Base-by-base conservation (phyloP, 2,329 filamentous ascomycete genomes). In the Shiraia sp. region DNA sequence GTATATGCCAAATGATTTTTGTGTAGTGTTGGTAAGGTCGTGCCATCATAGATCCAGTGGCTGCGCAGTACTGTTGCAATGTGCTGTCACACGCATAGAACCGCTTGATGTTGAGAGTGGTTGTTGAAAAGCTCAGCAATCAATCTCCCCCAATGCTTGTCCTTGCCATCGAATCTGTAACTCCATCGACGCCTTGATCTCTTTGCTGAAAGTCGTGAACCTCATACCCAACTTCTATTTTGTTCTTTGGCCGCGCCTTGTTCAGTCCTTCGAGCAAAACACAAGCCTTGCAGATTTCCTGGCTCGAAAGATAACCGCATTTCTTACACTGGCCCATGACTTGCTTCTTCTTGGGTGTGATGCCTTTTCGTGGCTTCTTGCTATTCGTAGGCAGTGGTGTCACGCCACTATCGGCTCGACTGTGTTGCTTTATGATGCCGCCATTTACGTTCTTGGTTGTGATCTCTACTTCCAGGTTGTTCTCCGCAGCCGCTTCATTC, bases 281-380 rank as follows among this genome's bases (percentile, higher is more conserved):
- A 66, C 93, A 99, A 0, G 93, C 93, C 71, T 99, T 95, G 72
- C 93, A 99, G 27, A 96, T 82, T 22, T 82, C 81, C 69, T 99
- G 93, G 58, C 91, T 96, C 2, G 93, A 96, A 70, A 99, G 87
- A 66, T 97, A 99, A 10, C 93, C 93, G 58, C 93, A 99, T 37
- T 82, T 85, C 61, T 86, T 82, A 63, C 93, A 99, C 51, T 84
- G 85, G 2, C 92, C 89, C 55, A 96, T 79, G 10, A 85, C 84
- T 68, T 92, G 88, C 79, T 78, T 72, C 47, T 67, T 67, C 34
- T 68, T 66, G 2, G 52, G 40, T 0, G 56, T 47, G 16, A 47
- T n/a, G 32, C 40, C 42, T 10, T 59, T 66, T 42, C 48, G 63
- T 8, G 31, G 33, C 17, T 52, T 58, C 47, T 57, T 61, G 6